phyloP scores from a whole-genome alignment of 2,329 filamentous ascomycete genomes.

The Aspergillus caelatus region DNA sequence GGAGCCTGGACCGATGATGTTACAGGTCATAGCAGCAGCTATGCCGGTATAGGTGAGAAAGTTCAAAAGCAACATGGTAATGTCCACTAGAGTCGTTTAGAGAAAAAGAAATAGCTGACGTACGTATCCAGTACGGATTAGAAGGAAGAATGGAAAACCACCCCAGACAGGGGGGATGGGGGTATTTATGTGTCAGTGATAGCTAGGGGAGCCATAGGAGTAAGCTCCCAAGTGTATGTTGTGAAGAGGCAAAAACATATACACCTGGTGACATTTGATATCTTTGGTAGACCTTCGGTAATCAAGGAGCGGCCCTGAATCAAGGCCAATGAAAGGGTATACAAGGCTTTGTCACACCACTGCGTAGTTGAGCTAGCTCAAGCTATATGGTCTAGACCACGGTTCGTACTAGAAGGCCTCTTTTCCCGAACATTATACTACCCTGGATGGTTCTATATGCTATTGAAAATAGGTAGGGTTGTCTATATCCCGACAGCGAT shows the following conservation, averaged over 20 bases:
- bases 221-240: not conserved
- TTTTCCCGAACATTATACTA: no score
- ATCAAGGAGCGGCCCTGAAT: not conserved
- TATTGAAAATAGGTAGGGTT: no score
- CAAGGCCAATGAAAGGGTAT: not conserved
- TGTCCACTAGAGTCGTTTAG: not conserved
- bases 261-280: no score
- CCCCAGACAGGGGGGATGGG: fast-evolving
- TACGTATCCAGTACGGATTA: fast-evolving
- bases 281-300: not conserved
- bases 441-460: not conserved
- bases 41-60: not conserved
- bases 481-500: not conserved
- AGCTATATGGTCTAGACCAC: not conserved
- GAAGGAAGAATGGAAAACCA: not conserved
- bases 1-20: not conserved
- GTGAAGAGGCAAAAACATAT: not conserved
- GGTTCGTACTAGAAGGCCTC: no score
- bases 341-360: not conserved
- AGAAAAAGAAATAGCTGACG: not conserved
- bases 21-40: not conserved
- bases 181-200: not conserved
- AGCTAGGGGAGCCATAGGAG: not conserved
- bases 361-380: not conserved
- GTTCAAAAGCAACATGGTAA: not conserved